These are phyloP conservation scores for Stevia rebaudiana DNA, from an alignment of 140 eudicot species.

Conservation along the genomic window DNA sequence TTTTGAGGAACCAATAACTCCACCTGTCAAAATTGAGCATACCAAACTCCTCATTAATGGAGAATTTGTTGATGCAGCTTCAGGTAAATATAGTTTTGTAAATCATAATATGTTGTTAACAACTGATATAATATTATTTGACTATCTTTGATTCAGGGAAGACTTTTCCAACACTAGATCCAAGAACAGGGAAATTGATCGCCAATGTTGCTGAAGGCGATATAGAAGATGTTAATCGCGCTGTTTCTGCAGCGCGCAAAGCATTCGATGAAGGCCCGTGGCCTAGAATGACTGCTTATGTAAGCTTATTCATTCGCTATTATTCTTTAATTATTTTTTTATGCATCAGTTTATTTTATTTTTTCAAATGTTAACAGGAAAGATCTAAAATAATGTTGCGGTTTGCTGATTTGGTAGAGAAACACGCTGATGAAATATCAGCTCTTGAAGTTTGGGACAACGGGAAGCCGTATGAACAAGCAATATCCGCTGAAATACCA, in stretches of 20 bases:
- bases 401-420: constrained; percentile 83
- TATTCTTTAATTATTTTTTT: neutral
- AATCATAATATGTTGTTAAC: neutral
- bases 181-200: constrained; percentile 75
- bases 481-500: constrained; percentile 57
- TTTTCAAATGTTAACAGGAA: constrained; percentile 41
- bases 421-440: constrained; percentile 71
- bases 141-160: constrained; percentile 43
- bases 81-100: constrained; percentile 43
- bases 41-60: constrained; percentile 91
- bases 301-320: constrained; percentile 20
- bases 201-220: constrained; percentile 91
- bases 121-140: constrained; percentile 14
- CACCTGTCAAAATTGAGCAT: constrained; percentile 51
- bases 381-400: constrained; percentile 61
- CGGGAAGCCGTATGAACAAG: constrained; percentile 78
- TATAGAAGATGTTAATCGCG: constrained; percentile 72
- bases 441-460: constrained; percentile 92
- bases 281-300: constrained; percentile 96
- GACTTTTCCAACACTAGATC: constrained; percentile 88
- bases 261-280: constrained; percentile 99
- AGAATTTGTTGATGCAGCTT: constrained; percentile 81
- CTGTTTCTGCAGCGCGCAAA: constrained; percentile 91
- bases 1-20: constrained; percentile 61
- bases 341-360: neutral